A percentile compares a stretch with the other conserved stretches of the same genome.
Evolutionary conservation across 768 basidiomycete genomes (phyloP).

Genomic region (Russula compacta): DNA sequence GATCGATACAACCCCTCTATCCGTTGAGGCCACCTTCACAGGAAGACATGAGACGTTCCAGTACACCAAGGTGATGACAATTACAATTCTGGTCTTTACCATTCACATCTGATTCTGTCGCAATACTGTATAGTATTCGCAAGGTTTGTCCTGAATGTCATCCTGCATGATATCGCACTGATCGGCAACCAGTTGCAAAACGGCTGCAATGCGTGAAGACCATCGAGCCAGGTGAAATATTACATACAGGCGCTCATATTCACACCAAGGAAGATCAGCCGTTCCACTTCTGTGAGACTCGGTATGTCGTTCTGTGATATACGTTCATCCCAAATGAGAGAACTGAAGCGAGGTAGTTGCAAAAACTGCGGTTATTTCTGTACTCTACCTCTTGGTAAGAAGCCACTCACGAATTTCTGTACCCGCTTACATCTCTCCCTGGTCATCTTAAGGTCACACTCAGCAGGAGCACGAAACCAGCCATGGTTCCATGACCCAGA

Average conservation of each 20-base stretch:
- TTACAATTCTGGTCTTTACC: background rate
- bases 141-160: conserved; percentile 30
- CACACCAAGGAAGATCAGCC: conserved; percentile 38
- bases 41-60: conserved; percentile 52
- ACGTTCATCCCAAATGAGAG: background rate
- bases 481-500: conserved; percentile 55
- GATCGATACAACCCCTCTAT: conserved; percentile 48
- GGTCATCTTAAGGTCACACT: conserved; percentile 36
- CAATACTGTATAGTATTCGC: conserved; percentile 36
- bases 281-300: conserved; percentile 48
- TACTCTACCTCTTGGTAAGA: conserved; percentile 43
- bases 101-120: background rate
- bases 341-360: conserved; percentile 32
- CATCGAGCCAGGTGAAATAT: conserved; percentile 34
- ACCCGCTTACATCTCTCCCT: background rate
- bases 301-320: conserved; percentile 24
- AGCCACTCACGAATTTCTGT: background rate
- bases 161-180: background rate
- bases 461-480: conserved; percentile 54
- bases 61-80: conserved; percentile 46
- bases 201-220: conserved; percentile 42
- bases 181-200: conserved; percentile 33
- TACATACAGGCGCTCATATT: conserved; percentile 39
- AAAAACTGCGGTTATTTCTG: conserved; percentile 50
- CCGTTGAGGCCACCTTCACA: conserved; percentile 53